Evolutionary conservation across 768 basidiomycete species (phyloP).

Genomic region (Clitopilus passeckerianus): DNA sequence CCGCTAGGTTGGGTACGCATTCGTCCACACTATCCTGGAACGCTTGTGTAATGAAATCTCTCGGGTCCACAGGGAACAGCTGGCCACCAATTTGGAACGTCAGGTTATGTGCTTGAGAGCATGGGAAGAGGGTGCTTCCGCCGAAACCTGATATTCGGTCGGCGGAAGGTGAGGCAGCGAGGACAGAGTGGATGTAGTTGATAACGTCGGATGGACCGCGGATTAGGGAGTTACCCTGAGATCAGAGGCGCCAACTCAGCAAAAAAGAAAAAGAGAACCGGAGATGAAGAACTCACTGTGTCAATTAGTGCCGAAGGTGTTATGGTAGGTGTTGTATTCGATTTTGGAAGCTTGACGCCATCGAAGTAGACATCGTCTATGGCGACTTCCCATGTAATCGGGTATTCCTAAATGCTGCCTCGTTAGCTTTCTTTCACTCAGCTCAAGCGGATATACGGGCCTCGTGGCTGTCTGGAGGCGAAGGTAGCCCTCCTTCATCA

Average conservation of each 20-base stretch:
- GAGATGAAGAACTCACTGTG: constrained; percentile 41
- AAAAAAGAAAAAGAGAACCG: background rate
- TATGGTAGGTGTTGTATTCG: constrained; percentile 43
- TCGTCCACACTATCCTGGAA: constrained; percentile 27
- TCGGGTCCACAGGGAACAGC: constrained; percentile 69
- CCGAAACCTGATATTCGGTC: constrained; percentile 65
- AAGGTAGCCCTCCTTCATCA: constrained; percentile 46
- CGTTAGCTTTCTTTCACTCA: constrained; percentile 4
- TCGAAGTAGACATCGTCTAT: constrained; percentile 72
- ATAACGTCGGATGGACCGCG: constrained; percentile 71
- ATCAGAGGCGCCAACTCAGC: background rate
- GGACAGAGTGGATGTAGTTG: constrained; percentile 28
- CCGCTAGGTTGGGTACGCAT: constrained; percentile 52
- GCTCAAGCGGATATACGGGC: constrained; percentile 27
- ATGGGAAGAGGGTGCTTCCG: constrained; percentile 48
- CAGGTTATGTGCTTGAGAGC: constrained; percentile 56
- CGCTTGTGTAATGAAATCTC: constrained; percentile 55
- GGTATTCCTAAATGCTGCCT: constrained; percentile 40
- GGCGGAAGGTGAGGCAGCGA: constrained; percentile 56
- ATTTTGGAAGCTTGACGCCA: constrained; percentile 53
- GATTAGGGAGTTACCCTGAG: constrained; percentile 70
- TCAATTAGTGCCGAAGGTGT: constrained; percentile 64
- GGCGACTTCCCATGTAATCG: constrained; percentile 68
- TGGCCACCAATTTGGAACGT: constrained; percentile 65
- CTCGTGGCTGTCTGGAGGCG: constrained; percentile 57